A percentile compares a stretch with the other conserved stretches of the same genome.
These are phyloP conservation scores for Guillardia theta DNA, from an alignment of 78 protist species.

Conservation along the genomic window DNA sequence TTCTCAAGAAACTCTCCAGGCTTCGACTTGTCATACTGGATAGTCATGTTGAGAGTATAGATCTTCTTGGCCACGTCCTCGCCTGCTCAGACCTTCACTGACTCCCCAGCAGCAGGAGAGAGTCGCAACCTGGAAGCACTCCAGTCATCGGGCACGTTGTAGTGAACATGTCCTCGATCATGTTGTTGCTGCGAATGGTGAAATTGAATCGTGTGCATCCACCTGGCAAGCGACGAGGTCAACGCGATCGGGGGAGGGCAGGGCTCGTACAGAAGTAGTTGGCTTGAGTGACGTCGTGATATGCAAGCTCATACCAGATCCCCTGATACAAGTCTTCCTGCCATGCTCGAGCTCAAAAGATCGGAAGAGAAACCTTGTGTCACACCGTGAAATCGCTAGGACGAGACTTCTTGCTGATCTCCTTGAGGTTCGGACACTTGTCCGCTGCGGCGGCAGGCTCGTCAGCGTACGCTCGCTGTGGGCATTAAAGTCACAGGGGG, in stretches of 20 bases:
- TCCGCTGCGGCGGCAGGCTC: neutral
- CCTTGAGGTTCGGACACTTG: neutral
- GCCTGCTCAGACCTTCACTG: no score
- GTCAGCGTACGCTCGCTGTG: neutral
- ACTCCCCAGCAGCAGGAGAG: no score
- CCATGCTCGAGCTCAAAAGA: neutral
- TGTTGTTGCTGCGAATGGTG: constrained; percentile 19
- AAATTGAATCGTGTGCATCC: constrained; percentile 11
- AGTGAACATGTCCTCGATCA: constrained; percentile 23
- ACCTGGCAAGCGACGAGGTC: neutral
- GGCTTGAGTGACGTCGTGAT: neutral
- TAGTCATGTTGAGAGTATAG: constrained; percentile 24
- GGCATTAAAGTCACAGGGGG: no score
- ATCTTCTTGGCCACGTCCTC: neutral
- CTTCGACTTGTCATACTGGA: neutral
- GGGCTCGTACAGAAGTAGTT: neutral
- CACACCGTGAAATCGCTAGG: neutral
- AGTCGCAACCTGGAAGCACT: neutral
- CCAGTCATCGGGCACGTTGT: neutral
- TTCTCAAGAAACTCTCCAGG: neutral
- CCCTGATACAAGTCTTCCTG: neutral
- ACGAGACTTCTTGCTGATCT: neutral
- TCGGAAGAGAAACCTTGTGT: neutral
- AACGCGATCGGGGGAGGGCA: neutral
- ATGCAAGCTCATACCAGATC: neutral